Percentiles rank a stretch among this genome's conserved stretches.
Conservation (phyloP, 345 rosid species). For the Salix caprea region DNA sequence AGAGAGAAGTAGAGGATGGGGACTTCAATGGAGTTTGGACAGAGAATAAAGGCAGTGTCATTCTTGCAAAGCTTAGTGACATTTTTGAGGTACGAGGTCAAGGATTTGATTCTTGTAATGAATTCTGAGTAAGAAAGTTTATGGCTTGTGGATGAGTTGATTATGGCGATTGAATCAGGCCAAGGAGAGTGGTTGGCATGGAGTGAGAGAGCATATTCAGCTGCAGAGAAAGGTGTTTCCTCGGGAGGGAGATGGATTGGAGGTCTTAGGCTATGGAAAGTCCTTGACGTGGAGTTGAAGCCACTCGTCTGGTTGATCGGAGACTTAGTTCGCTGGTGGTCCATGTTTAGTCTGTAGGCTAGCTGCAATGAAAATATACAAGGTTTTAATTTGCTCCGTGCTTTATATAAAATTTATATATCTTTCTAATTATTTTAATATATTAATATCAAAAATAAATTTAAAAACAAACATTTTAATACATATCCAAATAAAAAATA, state of each 20-base stretch:
- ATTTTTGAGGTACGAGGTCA: neutral
- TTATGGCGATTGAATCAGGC: neutral
- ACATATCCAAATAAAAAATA: too few species aligned
- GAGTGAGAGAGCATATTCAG: conserved; percentile 25
- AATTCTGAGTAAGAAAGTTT: neutral
- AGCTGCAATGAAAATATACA: too few species aligned
- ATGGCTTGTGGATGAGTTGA: conserved; percentile 5
- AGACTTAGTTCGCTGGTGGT: too few species aligned
- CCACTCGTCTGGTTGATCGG: conserved; percentile 18
- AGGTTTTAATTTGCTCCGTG: too few species aligned
- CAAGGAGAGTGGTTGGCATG: neutral
- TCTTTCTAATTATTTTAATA: too few species aligned
- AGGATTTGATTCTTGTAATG: neutral
- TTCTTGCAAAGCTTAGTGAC: neutral
- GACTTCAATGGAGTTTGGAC: conserved; percentile 1
- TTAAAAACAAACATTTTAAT: too few species aligned
- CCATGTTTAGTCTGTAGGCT: too few species aligned
- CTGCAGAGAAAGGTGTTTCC: conserved; percentile 17
- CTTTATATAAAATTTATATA: too few species aligned
- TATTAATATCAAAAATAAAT: too few species aligned
- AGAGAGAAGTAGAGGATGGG: conserved; percentile 14
- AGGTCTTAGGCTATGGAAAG: conserved; percentile 33
- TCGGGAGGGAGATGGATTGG: conserved; percentile 16
- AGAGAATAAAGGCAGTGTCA: conserved; percentile 8
- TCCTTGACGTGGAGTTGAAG: conserved; percentile 23